Percentiles rank a stretch among this genome's conserved stretches.
Evolutionary conservation across 2,329 filamentous ascomycete species (phyloP).

Genomic region (Colletotrichum tabaci): DNA sequence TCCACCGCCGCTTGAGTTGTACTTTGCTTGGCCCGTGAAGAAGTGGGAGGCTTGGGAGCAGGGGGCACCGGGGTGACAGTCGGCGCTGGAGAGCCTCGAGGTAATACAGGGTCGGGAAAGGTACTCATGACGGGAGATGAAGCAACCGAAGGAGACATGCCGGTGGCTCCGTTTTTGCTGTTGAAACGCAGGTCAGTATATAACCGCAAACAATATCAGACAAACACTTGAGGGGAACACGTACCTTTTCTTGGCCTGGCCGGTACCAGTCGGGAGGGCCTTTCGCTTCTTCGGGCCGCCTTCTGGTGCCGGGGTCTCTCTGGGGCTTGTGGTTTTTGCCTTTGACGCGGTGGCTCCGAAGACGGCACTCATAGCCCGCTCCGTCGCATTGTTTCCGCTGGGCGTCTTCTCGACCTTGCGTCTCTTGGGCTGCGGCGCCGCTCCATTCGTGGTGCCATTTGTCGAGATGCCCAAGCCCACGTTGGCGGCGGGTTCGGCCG

Average conservation of each 20-base stretch:
- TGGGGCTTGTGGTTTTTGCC: constrained; percentile 74
- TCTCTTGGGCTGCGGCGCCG: constrained; percentile 77
- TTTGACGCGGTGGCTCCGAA: constrained; percentile 68
- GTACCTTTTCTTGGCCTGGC: constrained; percentile 84
- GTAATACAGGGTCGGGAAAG: constrained; percentile 73
- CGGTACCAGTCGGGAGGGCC: constrained; percentile 75
- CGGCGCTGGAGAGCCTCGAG: constrained; percentile 73
- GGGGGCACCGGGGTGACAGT: constrained; percentile 43
- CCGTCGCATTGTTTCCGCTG: constrained; percentile 68
- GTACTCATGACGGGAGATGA: constrained; percentile 82
- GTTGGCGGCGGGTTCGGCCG: constrained; percentile 64
- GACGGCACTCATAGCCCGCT: constrained; percentile 77
- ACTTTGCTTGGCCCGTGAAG: constrained; percentile 82
- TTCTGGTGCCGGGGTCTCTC: constrained; percentile 78
- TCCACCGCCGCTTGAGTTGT: constrained; percentile 75
- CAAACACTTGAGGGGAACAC: neutral
- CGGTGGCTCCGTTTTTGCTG: constrained; percentile 57
- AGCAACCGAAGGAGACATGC: constrained; percentile 78
- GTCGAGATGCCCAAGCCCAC: constrained; percentile 78
- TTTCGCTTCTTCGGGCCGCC: constrained; percentile 79
- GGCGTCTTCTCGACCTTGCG: constrained; percentile 83
- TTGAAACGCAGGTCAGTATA: constrained; percentile 42
- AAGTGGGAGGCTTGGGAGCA: constrained; percentile 59
- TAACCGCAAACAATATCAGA: neutral
- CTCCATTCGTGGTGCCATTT: constrained; percentile 63